Percentiles rank a stretch among this genome's conserved stretches.
These are phyloP conservation scores for Kluyveromyces siamensis DNA, from an alignment of 805 yeast species.

Conservation along the genomic window DNA sequence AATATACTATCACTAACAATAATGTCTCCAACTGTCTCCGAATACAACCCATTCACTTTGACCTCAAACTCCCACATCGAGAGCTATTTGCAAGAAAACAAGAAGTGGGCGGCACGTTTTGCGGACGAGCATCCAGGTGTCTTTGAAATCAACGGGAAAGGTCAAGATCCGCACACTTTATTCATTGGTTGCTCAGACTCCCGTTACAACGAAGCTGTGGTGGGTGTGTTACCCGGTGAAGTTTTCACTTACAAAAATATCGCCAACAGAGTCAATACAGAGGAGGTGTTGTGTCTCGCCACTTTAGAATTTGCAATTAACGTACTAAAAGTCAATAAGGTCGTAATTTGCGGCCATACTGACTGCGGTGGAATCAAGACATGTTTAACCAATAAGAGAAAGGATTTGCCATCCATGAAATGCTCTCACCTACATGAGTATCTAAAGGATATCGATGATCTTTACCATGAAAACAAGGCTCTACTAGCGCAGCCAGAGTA, in stretches of 20 bases:
- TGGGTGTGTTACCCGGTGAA: constrained; percentile 82
- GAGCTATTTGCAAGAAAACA: constrained; percentile 33
- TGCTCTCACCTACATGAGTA: constrained; percentile 28
- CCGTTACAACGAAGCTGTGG: constrained; percentile 71
- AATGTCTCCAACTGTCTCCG: constrained; percentile 12
- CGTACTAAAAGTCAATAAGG: constrained; percentile 68
- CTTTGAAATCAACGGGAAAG: constrained; percentile 53
- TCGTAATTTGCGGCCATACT: constrained; percentile 87
- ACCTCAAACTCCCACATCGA: constrained; percentile 26
- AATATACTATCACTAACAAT: no score
- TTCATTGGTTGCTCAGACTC: constrained; percentile 96
- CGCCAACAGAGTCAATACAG: constrained; percentile 62
- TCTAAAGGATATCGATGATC: constrained; percentile 59
- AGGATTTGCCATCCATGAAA: constrained; percentile 44
- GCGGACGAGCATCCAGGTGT: constrained; percentile 45
- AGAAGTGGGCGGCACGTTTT: constrained; percentile 37
- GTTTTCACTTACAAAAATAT: constrained; percentile 82
- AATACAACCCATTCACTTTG: constrained; percentile 15
- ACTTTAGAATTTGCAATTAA: constrained; percentile 85
- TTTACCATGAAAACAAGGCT: constrained; percentile 50
- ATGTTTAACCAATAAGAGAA: constrained; percentile 46
- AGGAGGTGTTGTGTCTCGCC: constrained; percentile 66
- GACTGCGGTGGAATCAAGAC: constrained; percentile 94
- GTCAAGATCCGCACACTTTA: constrained; percentile 86
- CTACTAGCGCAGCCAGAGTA: constrained; percentile 36